phyloP scores from a whole-genome alignment of 2,329 filamentous ascomycete species.

The Tolypocladium nubicola region DNA sequence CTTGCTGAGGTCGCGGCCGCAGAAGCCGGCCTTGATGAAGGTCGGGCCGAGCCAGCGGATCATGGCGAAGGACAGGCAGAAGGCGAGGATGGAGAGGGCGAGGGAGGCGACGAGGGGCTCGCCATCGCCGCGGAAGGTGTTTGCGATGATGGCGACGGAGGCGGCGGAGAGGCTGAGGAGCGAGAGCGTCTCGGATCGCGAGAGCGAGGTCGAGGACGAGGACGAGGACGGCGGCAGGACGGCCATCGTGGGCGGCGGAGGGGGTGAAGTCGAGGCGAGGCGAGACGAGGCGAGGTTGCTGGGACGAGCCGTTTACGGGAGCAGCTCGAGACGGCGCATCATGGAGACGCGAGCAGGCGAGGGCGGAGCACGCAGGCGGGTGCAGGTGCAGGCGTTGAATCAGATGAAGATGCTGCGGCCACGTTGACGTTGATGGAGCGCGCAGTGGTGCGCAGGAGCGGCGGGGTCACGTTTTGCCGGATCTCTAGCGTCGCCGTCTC shows the following conservation, averaged over 20 bases:
- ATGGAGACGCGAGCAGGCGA: neutral
- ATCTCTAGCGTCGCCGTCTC: no score
- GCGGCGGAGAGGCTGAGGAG: slow-evolving; percentile 55
- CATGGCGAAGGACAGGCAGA: slow-evolving; percentile 70
- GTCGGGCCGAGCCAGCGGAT: slow-evolving; percentile 88
- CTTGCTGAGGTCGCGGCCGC: slow-evolving; percentile 80
- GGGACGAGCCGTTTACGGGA: neutral
- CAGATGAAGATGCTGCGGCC: neutral
- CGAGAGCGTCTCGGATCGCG: slow-evolving; percentile 39
- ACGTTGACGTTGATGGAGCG: neutral
- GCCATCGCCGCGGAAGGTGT: slow-evolving; percentile 75
- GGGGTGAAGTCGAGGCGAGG: neutral
- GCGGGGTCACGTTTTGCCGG: no score
- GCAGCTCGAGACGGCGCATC: neutral
- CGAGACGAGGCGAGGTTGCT: neutral
- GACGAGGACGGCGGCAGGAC: slow-evolving; percentile 14
- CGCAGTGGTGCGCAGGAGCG: no score
- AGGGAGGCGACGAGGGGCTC: slow-evolving; percentile 83
- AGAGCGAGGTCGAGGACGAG: slow-evolving; percentile 28
- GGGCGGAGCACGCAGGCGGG: neutral
- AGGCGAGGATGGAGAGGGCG: slow-evolving; percentile 77
- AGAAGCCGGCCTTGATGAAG: slow-evolving; percentile 81
- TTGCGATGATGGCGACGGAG: slow-evolving; percentile 63
- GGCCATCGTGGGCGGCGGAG: slow-evolving; percentile 12
- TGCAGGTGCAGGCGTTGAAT: neutral